Evolutionary conservation across 2,329 filamentous ascomycete species (phyloP), one percentile per base, ranked within the genome.

Genomic region (Claviceps paspali): DNA sequence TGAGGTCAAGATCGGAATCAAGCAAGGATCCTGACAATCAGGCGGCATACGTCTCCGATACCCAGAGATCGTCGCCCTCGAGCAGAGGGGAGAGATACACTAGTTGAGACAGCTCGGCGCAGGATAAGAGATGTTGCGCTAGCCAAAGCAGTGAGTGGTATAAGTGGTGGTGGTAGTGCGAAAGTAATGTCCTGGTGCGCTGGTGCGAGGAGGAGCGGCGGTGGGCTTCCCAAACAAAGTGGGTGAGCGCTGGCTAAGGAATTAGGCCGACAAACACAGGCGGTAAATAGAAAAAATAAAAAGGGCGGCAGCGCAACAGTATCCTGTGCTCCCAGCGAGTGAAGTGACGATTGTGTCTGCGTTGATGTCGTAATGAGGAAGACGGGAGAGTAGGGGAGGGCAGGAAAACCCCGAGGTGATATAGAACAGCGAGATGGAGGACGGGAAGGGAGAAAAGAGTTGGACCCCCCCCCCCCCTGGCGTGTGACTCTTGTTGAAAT

Each of bases 401-500:
- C 14, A 32, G 19, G 28, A 33, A 11, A 22, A 17, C 29, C 29
- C 27, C 19, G 21, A 28, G 29, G 10, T 23, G 15, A 33, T 41
- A 33, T 38, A 41, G 23, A 21, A 23, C 14, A 6, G 14, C 8
- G 10, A 26, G 18, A 21, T 8, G 24, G 17, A 7, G 11, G 9
- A 7, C 11, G 10, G n/a, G 15, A 26, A 23, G n/a, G 17, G 12
- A 6, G 17, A 33, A 19, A 36, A 26, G 27, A 18, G 23, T 15
- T n/a, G n/a, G n/a, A n/a, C n/a, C n/a, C n/a, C n/a, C n/a, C n/a
- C n/a, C 17, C 21, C 32, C 18, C 22, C 17, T 38, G 40, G 29
- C 37, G 38, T 34, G 29, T 38, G 38, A 38, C 29, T 37, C 36
- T 32, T 26, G 14, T 35, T 24, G 21, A 11, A n/a, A 30, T 19